Percentiles rank a stretch among this genome's conserved stretches.
Conservation (phyloP, 129 eudicot genomes). For the Centaurea solstitialis region DNA sequence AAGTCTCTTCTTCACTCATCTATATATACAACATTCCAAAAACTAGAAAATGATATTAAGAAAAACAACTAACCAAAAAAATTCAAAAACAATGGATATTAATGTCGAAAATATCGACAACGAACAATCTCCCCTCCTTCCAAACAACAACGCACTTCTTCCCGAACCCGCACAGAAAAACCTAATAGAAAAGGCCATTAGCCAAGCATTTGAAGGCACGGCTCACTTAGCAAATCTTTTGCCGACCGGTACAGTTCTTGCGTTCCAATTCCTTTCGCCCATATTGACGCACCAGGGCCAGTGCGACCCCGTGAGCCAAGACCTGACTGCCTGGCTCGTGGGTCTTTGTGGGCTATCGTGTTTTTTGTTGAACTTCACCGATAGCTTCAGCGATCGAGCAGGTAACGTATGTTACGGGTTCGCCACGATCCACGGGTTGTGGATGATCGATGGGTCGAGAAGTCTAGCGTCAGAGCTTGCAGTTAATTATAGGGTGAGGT, state of each 20-base stretch:
- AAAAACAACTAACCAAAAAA: neutral
- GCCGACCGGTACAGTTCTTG: constrained; percentile 89
- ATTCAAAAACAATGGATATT: constrained; percentile 49
- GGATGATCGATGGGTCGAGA: constrained; percentile 78
- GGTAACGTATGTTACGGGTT: constrained; percentile 77
- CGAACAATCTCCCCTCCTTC: constrained; percentile 59
- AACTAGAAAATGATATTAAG: neutral
- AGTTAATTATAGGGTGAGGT: constrained; percentile 50
- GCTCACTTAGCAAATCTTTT: constrained; percentile 80
- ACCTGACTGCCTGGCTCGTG: constrained; percentile 53
- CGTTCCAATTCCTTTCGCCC: constrained; percentile 76
- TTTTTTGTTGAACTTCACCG: constrained; percentile 64
- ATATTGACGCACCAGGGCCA: constrained; percentile 70
- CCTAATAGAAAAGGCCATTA: constrained; percentile 67
- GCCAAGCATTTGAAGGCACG: constrained; percentile 87
- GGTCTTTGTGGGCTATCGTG: constrained; percentile 69
- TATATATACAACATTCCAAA: constrained; percentile 29
- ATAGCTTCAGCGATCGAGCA: constrained; percentile 71
- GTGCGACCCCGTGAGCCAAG: constrained; percentile 48
- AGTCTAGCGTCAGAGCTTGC: constrained; percentile 56
- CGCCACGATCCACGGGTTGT: constrained; percentile 69
- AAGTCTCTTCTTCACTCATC: constrained; percentile 19
- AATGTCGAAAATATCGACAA: constrained; percentile 37
- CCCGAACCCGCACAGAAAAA: constrained; percentile 61
- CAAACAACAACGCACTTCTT: constrained; percentile 13